Base-by-base conservation (phyloP, 495 filamentous ascomycete genomes). In the Penicillium paxilli region DNA sequence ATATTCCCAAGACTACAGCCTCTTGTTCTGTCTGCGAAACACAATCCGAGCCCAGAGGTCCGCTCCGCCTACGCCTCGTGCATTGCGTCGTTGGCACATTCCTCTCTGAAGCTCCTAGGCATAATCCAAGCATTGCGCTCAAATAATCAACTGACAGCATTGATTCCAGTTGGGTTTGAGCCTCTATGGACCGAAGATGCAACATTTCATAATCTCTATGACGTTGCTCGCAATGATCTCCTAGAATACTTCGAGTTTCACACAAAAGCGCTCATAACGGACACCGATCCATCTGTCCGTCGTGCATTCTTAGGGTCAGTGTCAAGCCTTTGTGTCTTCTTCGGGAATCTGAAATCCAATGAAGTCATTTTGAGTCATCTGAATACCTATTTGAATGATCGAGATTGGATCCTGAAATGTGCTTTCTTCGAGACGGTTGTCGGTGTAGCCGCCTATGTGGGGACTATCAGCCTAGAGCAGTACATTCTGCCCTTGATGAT, bases 401-500 rank as follows among this genome's bases (percentile, higher is more conserved):
- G 85, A 49, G 92, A 98, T 64, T 99, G 95, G 95, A 89, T 90
- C 66, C 74, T 99, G 20, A 96, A 96, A 67, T 96, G 90, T 63
- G 91, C 95, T 17, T 98, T 98, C 65, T 96, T 99, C 58, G 90
- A 96, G 56, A 90, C 92, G 0, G 92, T 98, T 17, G 89, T 97
- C 17, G 92, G 92, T 9, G 94, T 99, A 49, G 90, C 92, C 12
- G 84, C 89, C 0, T 97, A 96, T 56, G 78, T 98, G 33, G 95
- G 95, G 5, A 89, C 87, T 44, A 87, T 83, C 12, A 92, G 87
- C 51, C 70, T 98, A 47, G 95, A 99, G 69, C 93, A 96, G 54
- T 99, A 96, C 63, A 96, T 98, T 44, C 79, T 99, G 33, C 95
- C 95, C 1, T 73, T 99, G 11, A 96, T 99, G 92, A 80, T 96